Base-by-base conservation (phyloP, 1,284 basidiomycete species). In the Ceratorhiza oryzae-sativae region DNA sequence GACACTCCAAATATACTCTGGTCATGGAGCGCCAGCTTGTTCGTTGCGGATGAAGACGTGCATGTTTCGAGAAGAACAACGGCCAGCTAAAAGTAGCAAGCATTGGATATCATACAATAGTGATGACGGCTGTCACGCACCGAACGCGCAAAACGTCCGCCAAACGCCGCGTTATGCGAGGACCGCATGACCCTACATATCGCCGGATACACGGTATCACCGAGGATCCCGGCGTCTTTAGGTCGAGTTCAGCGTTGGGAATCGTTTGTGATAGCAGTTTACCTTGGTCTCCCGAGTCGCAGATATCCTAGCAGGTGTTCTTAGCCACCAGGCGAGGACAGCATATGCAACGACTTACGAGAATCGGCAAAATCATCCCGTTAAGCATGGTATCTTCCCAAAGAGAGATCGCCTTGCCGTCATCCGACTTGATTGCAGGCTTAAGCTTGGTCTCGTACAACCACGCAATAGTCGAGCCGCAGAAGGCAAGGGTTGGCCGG, bases 131-230 rank as follows among this genome's bases (percentile, higher is more conserved):
- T 13, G 36, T 13, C 25, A 36, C 68, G 10, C 15, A 71, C 68
- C 12, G 68, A 71, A 32, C 34, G 68, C 27, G 68, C 68, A 60
- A 71, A 71, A 5, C 68, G 68, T 5, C 56, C 56, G 32, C 56
- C 56, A 20, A 71, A 60, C 8, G 55, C 34, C 13, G 58, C 32
- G 45, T n/a, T 48, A 13, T 53, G 36, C 46, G 30, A 23, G 15
- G 68, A 71, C 1, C 68, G 56, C 68, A 71, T 60, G n/a, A 59
- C 34, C n/a, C 25, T 34, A 46, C 68, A 71, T 60, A 71, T 51
- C 20, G 20, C 45, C 30, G 32, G 55, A 30, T 60, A 71, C 41
- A 71, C 2, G 18, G 36, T 36, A 25, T 59, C 56, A 30, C 46
- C 34, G 32, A 51, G 32, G 2, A 39, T 18, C 2, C 25, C 56